Evolutionary conservation across 1,284 basidiomycete genomes (phyloP).

Genomic region (Boletus semigastroideus): DNA sequence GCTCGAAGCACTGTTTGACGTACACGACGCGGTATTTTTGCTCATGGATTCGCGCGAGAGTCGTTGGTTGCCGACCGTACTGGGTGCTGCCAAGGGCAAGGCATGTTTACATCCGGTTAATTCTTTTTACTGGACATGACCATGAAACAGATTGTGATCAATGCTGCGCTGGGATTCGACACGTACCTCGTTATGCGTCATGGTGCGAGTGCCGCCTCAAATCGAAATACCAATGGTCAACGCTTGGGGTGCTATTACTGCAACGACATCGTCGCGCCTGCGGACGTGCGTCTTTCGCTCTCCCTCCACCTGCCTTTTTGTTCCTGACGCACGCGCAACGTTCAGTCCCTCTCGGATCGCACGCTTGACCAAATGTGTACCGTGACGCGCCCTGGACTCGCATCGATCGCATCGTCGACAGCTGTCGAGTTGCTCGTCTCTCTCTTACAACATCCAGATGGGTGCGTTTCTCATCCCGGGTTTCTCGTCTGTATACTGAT

Average conservation of each 20-base stretch:
- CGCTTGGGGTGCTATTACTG: slow-evolving; percentile 95
- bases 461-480: slow-evolving; percentile 45
- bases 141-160: slow-evolving; percentile 75
- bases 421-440: slow-evolving; percentile 93
- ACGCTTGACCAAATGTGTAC: slow-evolving; percentile 99
- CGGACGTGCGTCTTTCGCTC: slow-evolving; percentile 63
- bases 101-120: slow-evolving; percentile 37
- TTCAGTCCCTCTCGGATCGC: slow-evolving; percentile 86
- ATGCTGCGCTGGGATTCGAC: slow-evolving; percentile 95
- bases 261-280: slow-evolving; percentile 96
- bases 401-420: slow-evolving; percentile 87
- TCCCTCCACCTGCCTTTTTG: background rate
- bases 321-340: background rate
- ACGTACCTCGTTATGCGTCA: slow-evolving; percentile 97
- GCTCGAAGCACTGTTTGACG: slow-evolving; percentile 77
- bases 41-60: slow-evolving; percentile 99
- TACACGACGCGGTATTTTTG: slow-evolving; percentile 89
- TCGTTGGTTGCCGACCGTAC: slow-evolving; percentile 91
- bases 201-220: slow-evolving; percentile 55
- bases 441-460: slow-evolving; percentile 85
- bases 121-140: background rate
- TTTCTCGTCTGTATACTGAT: background rate
- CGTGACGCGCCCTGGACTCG: slow-evolving; percentile 94
- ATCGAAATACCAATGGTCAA: slow-evolving; percentile 32
- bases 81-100: slow-evolving; percentile 84